These are phyloP conservation scores for Elsinoe perseae DNA, from an alignment of 2,329 filamentous ascomycete genomes.

Conservation along the genomic window DNA sequence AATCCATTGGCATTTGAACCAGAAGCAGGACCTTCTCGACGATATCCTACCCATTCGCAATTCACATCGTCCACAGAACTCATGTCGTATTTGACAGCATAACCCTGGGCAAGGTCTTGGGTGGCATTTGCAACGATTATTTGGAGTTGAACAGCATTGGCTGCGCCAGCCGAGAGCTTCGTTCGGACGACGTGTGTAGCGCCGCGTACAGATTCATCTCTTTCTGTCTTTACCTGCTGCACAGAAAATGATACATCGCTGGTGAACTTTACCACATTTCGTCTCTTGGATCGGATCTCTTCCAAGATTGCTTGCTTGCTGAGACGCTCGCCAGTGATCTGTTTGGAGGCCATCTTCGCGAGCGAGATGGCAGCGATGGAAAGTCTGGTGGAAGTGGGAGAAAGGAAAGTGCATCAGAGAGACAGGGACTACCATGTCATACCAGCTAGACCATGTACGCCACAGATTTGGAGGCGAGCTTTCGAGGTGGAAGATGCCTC, in stretches of 20 bases:
- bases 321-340: neutral
- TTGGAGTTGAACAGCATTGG: neutral
- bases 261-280: neutral
- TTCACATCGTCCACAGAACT: neutral
- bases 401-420: too few species aligned
- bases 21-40: neutral
- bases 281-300: neutral
- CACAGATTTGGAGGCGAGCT: too few species aligned
- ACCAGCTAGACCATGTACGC: too few species aligned
- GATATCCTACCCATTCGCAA: conserved; percentile 1
- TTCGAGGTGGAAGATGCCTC: conserved; percentile 39
- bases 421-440: too few species aligned
- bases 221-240: neutral
- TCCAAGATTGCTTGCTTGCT: neutral
- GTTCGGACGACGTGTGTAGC: conserved; percentile 1
- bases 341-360: neutral
- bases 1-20: neutral
- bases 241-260: neutral
- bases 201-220: neutral
- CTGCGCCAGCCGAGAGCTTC: neutral
- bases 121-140: neutral
- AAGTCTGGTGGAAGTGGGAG: too few species aligned
- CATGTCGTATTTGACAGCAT: neutral
- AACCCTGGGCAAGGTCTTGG: neutral
- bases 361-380: too few species aligned